Evolutionary conservation across 1,284 basidiomycete genomes (phyloP), one percentile per base, ranked within the genome.

Genomic region (Flammula alnicola): DNA sequence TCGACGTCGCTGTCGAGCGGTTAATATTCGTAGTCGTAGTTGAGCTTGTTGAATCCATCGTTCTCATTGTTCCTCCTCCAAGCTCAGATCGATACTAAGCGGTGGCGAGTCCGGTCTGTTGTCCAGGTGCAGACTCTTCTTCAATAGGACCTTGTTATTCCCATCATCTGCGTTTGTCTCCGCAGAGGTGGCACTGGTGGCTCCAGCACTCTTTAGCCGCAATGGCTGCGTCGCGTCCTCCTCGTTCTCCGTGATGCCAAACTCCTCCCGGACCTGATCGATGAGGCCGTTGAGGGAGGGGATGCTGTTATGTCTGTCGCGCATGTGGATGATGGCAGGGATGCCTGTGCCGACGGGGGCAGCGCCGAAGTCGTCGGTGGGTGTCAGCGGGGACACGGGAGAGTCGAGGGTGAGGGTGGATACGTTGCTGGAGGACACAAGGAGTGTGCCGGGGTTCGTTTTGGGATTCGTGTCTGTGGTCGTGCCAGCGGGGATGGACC

Each of bases 361-460:
- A 6, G 60, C 51, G 23, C 60, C 61, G 46, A 62, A 58, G 52
- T 65, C 66, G 51, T 65, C 65, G 33, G 49, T 40, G n/a, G 54
- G 55, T 27, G 55, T 54, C 44, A 51, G 48, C 26, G 51, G 45
- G 14, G 49, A 44, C 30, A 41, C 33, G 14, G 48, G 49, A 30
- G 50, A 47, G 47, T 52, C 30, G 58, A 61, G 19, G 54, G 55
- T 38, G 63, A 58, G 23, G 57, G 63, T 42, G 11, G 49, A 48
- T 8, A 62, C 63, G 14, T 58, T 54, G 39, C 50, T 55, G 8
- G 51, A 41, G 36, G 20, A 59, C 55, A 14, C n/a, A 57, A 52
- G 40, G 56, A 44, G 40, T 22, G 38, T 43, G 37, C 11, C 12
- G 54, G 57, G 22, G 58, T 59, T 19, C 36, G 20, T 12, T 22